Evolutionary conservation across 2,329 filamentous ascomycete species (phyloP).

Genomic region (Didymella sp.): DNA sequence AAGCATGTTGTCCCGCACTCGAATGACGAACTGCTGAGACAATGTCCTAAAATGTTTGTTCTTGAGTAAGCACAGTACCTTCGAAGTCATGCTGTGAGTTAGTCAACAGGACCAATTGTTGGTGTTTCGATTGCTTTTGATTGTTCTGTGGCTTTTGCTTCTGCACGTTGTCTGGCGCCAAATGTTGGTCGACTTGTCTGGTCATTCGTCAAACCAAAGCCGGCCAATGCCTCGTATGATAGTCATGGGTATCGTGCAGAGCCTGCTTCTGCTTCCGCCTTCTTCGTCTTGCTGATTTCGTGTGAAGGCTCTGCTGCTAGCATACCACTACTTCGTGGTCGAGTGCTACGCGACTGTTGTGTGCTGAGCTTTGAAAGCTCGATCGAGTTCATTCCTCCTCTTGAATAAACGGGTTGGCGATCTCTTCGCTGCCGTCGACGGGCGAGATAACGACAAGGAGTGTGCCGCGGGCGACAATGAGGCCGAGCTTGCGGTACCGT

Average conservation of each 20-base stretch:
- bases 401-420: slow-evolving; percentile 89
- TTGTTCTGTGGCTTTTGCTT: slow-evolving; percentile 5
- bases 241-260: slow-evolving; percentile 20
- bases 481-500: slow-evolving; percentile 77
- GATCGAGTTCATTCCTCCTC: slow-evolving; percentile 56
- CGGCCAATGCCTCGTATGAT: neutral
- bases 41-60: neutral
- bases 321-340: neutral
- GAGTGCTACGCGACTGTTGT: neutral
- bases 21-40: neutral
- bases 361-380: neutral
- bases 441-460: slow-evolving; percentile 92
- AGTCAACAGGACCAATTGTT: neutral
- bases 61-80: neutral
- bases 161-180: neutral
- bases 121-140: slow-evolving; percentile 3
- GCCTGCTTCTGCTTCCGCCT: slow-evolving; percentile 1
- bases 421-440: slow-evolving; percentile 92
- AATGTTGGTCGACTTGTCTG: neutral
- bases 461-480: slow-evolving; percentile 89
- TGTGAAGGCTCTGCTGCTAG: neutral
- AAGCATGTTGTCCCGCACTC: neutral
- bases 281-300: neutral
- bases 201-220: neutral
- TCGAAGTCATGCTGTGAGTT: neutral